These are phyloP conservation scores for Phaseolus coccineus DNA, from an alignment of 331 rosid genomes.

Conservation along the genomic window DNA sequence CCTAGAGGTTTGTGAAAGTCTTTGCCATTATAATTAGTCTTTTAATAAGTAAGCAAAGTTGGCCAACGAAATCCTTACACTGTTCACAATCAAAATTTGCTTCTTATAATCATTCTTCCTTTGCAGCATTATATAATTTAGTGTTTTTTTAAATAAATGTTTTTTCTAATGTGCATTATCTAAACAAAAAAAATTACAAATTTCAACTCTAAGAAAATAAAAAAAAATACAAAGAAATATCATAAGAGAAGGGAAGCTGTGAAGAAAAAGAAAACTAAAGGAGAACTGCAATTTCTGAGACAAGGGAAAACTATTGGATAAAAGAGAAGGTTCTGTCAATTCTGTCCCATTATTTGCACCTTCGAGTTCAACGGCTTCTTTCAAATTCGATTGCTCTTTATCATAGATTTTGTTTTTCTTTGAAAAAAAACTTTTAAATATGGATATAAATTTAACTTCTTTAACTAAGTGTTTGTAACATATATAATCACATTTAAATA, in stretches of 20 bases:
- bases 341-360: too few relatives aligned
- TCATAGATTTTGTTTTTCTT: too few relatives aligned
- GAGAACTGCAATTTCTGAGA: too few relatives aligned
- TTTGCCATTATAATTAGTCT: slow-evolving; percentile 21
- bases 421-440: too few relatives aligned
- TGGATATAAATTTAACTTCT: too few relatives aligned
- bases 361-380: too few relatives aligned
- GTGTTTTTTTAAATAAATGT: neutral
- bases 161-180: neutral
- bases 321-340: too few relatives aligned
- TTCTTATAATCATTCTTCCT: neutral
- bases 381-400: too few relatives aligned
- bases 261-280: neutral
- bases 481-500: too few relatives aligned
- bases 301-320: too few relatives aligned
- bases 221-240: neutral
- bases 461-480: too few relatives aligned
- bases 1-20: neutral
- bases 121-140: neutral
- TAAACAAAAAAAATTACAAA: neutral
- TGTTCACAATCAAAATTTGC: neutral
- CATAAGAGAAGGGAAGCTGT: neutral
- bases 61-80: slow-evolving; percentile 22
- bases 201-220: neutral
- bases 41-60: neutral